Percentiles rank a stretch among this genome's conserved stretches.
Conservation (phyloP, 108 stramenopile species). For the Cylindrotheca closterium region DNA sequence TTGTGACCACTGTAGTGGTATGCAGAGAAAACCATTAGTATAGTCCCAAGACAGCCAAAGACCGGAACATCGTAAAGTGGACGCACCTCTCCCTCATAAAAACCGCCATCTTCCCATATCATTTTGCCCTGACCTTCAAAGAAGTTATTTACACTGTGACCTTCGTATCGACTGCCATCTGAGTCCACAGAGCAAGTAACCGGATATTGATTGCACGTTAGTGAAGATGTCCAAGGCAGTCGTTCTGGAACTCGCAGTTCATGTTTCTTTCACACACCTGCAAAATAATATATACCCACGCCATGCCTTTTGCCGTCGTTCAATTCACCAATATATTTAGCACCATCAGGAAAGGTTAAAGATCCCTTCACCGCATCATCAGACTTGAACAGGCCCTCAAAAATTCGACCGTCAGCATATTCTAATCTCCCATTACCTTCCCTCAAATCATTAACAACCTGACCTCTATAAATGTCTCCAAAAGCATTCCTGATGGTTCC, state of each 20-base stretch:
- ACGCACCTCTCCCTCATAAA: slow-evolving; percentile 53
- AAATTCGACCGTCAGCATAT: slow-evolving; percentile 34
- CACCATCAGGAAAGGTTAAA: slow-evolving; percentile 30
- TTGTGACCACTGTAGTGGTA: slow-evolving; percentile 39
- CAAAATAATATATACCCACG: slow-evolving; percentile 26
- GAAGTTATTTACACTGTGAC: slow-evolving; percentile 16
- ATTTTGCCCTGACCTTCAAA: slow-evolving; percentile 47
- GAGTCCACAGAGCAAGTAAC: not conserved
- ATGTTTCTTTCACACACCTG: not conserved
- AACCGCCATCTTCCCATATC: slow-evolving; percentile 52
- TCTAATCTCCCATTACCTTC: slow-evolving; percentile 29
- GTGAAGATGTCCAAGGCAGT: no score
- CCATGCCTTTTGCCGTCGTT: slow-evolving; percentile 39
- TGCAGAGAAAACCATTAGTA: no score
- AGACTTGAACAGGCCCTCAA: slow-evolving; percentile 19
- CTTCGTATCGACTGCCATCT: slow-evolving; percentile 28
- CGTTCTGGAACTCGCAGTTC: no score
- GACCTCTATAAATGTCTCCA: slow-evolving; percentile 29
- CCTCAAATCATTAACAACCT: slow-evolving; percentile 22
- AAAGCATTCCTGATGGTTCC: slow-evolving; percentile 14
- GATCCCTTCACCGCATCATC: slow-evolving; percentile 21
- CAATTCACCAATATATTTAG: slow-evolving; percentile 34
- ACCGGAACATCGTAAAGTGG: no score
- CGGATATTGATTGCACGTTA: no score
- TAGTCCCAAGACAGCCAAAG: no score